phyloP scores from a whole-genome alignment of 257 asterid genomes.

The Solanum chilense region DNA sequence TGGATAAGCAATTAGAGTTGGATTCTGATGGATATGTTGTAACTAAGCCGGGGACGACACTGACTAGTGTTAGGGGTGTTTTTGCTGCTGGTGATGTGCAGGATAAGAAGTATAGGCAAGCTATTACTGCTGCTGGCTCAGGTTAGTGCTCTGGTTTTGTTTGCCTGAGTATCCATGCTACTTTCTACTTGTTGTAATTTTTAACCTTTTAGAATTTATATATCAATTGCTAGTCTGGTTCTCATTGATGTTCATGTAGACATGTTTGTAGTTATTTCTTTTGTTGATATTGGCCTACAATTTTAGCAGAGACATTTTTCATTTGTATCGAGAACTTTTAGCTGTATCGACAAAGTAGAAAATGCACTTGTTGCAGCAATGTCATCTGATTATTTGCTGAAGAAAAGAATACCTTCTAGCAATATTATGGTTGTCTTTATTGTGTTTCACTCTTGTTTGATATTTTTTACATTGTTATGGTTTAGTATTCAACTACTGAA shows the following conservation, averaged over 20 bases:
- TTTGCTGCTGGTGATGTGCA: conserved; percentile 99
- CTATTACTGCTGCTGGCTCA: conserved; percentile 91
- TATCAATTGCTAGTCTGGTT: neutral
- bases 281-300: neutral
- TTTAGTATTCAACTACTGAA: neutral
- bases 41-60: conserved; percentile 69
- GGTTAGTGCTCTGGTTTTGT: conserved; percentile 34
- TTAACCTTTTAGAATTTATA: neutral
- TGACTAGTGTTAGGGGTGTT: conserved; percentile 79
- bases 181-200: neutral
- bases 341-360: neutral
- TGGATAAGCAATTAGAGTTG: conserved; percentile 73
- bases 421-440: neutral
- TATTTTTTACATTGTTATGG: neutral
- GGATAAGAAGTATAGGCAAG: conserved; percentile 96
- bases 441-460: neutral
- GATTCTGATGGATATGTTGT: conserved; percentile 81
- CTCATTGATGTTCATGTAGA: neutral
- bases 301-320: neutral
- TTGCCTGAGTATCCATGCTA: neutral
- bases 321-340: neutral
- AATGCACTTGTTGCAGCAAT: neutral
- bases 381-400: neutral
- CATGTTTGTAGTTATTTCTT: neutral
- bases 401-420: neutral